Evolutionary conservation across 176 grass and related monocot genomes (phyloP).

Genomic region (Triticum turgidum): DNA sequence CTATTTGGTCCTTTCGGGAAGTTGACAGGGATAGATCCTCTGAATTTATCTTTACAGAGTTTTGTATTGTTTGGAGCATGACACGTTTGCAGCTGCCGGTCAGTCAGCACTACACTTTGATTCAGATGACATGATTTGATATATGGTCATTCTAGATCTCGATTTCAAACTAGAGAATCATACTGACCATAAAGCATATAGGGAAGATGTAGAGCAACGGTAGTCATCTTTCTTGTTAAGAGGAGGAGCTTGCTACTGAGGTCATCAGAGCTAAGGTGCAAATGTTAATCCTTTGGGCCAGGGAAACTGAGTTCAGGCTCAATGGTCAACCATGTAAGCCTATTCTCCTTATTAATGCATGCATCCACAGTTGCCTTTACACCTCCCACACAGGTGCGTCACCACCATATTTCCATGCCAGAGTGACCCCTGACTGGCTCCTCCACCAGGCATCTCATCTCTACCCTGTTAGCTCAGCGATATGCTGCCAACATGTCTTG

Average conservation of each 20-base stretch:
- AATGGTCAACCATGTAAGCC: not conserved
- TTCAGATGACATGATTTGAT: constrained; percentile 22
- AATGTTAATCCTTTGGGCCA: not conserved
- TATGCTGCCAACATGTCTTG: not conserved
- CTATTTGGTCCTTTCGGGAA: not conserved
- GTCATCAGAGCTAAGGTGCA: not conserved
- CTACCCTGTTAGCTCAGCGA: not conserved
- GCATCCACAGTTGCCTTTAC: not conserved
- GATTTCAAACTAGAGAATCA: not conserved
- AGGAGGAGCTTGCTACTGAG: not conserved
- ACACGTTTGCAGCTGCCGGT: not conserved
- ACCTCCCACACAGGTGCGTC: not conserved
- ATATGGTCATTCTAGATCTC: not conserved
- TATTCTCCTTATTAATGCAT: not conserved
- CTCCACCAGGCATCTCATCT: not conserved
- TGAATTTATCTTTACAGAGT: not conserved
- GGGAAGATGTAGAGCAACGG: constrained; percentile 16
- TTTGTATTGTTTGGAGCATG: not conserved
- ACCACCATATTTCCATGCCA: not conserved
- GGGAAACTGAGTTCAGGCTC: not conserved
- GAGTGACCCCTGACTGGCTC: not conserved
- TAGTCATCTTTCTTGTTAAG: constrained; percentile 23
- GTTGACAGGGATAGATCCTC: not conserved
- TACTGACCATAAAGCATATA: not conserved
- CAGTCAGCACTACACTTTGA: not conserved